A percentile compares a stretch with the other conserved stretches of the same genome.
Conservation (phyloP, 192 early-diverging fungal species). For the Umbelopsis sp. region DNA sequence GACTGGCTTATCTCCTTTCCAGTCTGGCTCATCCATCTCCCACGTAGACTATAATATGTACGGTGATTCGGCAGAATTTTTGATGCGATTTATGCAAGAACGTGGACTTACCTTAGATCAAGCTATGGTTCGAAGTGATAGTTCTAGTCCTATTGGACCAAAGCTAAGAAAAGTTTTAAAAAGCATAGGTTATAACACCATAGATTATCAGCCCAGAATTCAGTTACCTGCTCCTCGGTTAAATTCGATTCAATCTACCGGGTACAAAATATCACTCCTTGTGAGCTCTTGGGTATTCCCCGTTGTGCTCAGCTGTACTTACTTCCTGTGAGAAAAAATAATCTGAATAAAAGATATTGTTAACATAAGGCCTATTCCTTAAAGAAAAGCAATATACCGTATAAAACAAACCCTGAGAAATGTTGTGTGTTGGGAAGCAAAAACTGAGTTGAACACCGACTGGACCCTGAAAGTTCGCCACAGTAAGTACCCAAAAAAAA, state of each 20-base stretch:
- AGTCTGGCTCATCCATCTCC: constrained; percentile 39
- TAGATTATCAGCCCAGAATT: background rate
- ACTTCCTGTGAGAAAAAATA: too few relatives aligned
- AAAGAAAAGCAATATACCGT: too few relatives aligned
- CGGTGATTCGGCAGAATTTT: constrained; percentile 35
- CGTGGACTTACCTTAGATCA: constrained; percentile 29
- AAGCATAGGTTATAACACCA: constrained; percentile 30
- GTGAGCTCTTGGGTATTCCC: background rate
- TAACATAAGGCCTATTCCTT: too few relatives aligned
- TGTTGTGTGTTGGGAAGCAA: too few relatives aligned
- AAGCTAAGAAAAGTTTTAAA: constrained; percentile 29
- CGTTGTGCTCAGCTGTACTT: background rate
- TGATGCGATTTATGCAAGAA: constrained; percentile 42
- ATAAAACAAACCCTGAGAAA: too few relatives aligned
- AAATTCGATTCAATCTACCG: background rate
- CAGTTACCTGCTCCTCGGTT: background rate
- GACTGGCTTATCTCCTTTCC: constrained; percentile 35
- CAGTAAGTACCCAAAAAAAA: too few relatives aligned
- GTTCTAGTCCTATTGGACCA: constrained; percentile 31
- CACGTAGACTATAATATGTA: constrained; percentile 39
- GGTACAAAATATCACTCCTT: background rate
- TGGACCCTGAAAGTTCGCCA: too few relatives aligned
- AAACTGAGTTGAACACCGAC: too few relatives aligned
- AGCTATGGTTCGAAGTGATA: constrained; percentile 13
- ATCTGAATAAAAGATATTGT: too few relatives aligned